Evolutionary conservation across 1,284 basidiomycete species (phyloP), one percentile per base, ranked within the genome.

Genomic region (Cryptococcus sp.): DNA sequence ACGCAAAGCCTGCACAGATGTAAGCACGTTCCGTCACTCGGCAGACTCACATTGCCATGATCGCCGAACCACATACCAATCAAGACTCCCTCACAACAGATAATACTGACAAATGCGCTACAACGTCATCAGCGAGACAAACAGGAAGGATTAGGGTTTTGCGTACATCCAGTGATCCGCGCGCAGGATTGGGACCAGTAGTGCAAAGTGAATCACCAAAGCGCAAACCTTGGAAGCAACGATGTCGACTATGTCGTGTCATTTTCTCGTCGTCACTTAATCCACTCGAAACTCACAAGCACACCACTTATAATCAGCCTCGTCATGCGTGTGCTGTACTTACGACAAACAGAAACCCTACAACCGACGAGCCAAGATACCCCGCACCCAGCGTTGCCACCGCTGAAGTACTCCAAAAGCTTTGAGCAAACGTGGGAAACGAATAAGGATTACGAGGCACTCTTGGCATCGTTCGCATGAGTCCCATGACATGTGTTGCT

Each of bases 21-120:
- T 63, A 23, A 64, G 58, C 50, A 38, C 38, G 22, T 45, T 23
- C 15, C 52, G 8, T 50, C 15, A 26, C n/a, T 20, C 8, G 10
- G 20, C 13, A 26, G 16, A 68, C 69, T 57, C 16, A 76, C 74
- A 63, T 70, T 78, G 19, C 77, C 78, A 58, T 79, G 77, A 53
- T 74, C 72, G 0, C 69, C 74, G 53, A 78, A 79, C 77, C 77
- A 79, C 5, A 79, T 48, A 1, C 77, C 78, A 26, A 79, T 72
- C 54, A 79, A 67, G 19, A 79, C 52, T 0, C 64, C 74, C 52
- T 78, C 76, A 47, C 70, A 71, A 1, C 61, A 45, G 13, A 75
- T 65, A 45, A 78, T 74, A 52, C 75, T 77, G 5, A 66, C 67
- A 52, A 74, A 78, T 2, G 76, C 75, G 8, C 76, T 78, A 7